phyloP scores from a whole-genome alignment of 2,329 filamentous ascomycete species.

The Leptographium galeiforme region DNA sequence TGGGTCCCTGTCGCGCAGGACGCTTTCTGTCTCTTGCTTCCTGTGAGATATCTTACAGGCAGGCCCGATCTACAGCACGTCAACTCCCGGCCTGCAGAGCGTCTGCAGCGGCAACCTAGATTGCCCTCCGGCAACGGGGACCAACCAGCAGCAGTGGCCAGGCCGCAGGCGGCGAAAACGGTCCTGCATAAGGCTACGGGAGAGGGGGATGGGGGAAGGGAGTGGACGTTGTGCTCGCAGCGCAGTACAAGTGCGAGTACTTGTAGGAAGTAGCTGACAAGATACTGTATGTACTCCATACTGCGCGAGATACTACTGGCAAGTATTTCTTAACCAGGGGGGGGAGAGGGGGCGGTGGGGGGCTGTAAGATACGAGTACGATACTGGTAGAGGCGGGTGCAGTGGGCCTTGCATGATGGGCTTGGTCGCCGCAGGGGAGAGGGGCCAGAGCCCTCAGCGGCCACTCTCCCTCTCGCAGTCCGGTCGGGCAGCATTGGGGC shows the following conservation, averaged over 20 bases:
- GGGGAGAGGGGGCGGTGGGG: too few relatives aligned
- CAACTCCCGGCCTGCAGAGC: constrained; percentile 1
- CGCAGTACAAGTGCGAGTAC: neutral
- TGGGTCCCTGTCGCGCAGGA: neutral
- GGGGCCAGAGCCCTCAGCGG: too few relatives aligned
- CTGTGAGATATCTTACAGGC: neutral
- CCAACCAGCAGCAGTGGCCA: neutral
- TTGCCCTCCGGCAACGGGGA: neutral
- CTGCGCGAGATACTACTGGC: too few relatives aligned
- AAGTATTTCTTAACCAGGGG: too few relatives aligned
- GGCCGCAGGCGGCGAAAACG: neutral
- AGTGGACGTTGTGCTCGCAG: neutral
- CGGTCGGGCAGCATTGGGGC: too few relatives aligned
- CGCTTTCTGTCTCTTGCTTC: neutral
- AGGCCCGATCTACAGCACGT: neutral
- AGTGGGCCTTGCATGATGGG: too few relatives aligned
- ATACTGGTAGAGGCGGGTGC: too few relatives aligned
- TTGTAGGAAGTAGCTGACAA: too few relatives aligned
- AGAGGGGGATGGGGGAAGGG: neutral
- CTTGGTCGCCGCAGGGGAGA: too few relatives aligned
- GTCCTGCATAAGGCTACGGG: constrained; percentile 1
- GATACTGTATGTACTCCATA: too few relatives aligned
- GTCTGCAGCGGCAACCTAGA: neutral
- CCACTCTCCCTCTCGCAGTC: too few relatives aligned
- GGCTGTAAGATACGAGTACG: too few relatives aligned